Percentiles rank a stretch among this genome's conserved stretches.
These are phyloP conservation scores for Amanita rimosa DNA, from an alignment of 768 basidiomycete genomes.

Conservation along the genomic window DNA sequence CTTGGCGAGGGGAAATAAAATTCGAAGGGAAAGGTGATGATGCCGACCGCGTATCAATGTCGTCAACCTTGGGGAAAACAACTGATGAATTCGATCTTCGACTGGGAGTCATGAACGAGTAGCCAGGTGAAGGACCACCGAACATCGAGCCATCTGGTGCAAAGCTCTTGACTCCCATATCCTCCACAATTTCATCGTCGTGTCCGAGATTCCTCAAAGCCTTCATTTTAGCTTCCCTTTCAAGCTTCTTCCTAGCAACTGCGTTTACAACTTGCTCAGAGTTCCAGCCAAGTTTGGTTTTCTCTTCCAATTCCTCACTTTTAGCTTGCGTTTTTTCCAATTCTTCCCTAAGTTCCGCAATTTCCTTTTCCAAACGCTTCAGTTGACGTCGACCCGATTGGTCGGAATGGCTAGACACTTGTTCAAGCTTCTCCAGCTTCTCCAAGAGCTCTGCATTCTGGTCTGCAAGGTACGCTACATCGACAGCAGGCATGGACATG, in stretches of 20 bases:
- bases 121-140: conserved; percentile 20
- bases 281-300: conserved; percentile 35
- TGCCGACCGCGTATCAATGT: neutral
- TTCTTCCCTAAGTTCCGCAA: conserved; percentile 60
- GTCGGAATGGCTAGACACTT: conserved; percentile 57
- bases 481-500: conserved; percentile 55
- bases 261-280: conserved; percentile 30
- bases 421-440: conserved; percentile 67
- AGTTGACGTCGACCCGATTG: conserved; percentile 57
- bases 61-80: conserved; percentile 2
- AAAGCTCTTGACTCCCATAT: conserved; percentile 38
- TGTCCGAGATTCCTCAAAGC: conserved; percentile 34
- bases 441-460: conserved; percentile 75
- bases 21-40: conserved; percentile 5
- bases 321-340: conserved; percentile 64
- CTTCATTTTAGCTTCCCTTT: conserved; percentile 42
- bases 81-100: conserved; percentile 12
- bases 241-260: conserved; percentile 33
- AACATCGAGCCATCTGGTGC: conserved; percentile 44
- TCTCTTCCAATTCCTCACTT: conserved; percentile 63
- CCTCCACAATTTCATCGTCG: conserved; percentile 16
- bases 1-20: conserved; percentile 7
- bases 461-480: conserved; percentile 62
- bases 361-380: conserved; percentile 69
- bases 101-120: conserved; percentile 17